A percentile compares a stretch with the other conserved stretches of the same genome.
Conservation (phyloP, 2,329 filamentous ascomycete genomes). For the Blastomyces parvus region DNA sequence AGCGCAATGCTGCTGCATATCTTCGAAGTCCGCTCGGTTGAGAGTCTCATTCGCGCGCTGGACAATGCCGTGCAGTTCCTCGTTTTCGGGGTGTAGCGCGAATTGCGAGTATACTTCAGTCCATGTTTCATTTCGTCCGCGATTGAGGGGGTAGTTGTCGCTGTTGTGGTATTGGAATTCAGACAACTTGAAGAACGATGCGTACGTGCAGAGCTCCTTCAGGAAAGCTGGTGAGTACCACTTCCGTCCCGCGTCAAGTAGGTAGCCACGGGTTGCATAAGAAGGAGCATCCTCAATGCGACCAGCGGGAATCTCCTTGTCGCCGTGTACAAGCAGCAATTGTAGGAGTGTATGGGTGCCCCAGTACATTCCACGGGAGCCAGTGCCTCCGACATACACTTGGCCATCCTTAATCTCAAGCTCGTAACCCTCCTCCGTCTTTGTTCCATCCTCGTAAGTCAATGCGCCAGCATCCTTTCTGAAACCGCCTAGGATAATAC, state of each 20-base stretch:
- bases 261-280: slow-evolving; percentile 42
- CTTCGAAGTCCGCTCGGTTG: slow-evolving; percentile 42
- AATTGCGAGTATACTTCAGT: slow-evolving; percentile 48
- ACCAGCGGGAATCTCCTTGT: slow-evolving; percentile 35
- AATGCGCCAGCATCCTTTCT: slow-evolving; percentile 23
- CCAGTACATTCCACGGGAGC: slow-evolving; percentile 50
- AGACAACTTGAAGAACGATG: slow-evolving; percentile 54
- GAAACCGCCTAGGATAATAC: slow-evolving; percentile 38
- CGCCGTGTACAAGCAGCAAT: slow-evolving; percentile 35
- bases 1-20: slow-evolving; percentile 45
- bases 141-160: slow-evolving; percentile 46
- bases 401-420: slow-evolving; percentile 30
- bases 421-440: slow-evolving; percentile 44
- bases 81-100: slow-evolving; percentile 43
- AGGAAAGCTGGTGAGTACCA: slow-evolving; percentile 49
- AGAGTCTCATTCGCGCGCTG: slow-evolving; percentile 48
- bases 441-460: slow-evolving; percentile 40
- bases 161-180: slow-evolving; percentile 50
- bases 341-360: slow-evolving; percentile 49
- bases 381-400: slow-evolving; percentile 44
- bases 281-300: slow-evolving; percentile 42
- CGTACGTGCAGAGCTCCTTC: slow-evolving; percentile 49
- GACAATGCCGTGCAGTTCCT: slow-evolving; percentile 42
- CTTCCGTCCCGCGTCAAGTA: slow-evolving; percentile 48
- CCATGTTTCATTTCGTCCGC: slow-evolving; percentile 42